Conservation (phyloP, 495 filamentous ascomycete genomes). For the Trichoderma gamsii region DNA sequence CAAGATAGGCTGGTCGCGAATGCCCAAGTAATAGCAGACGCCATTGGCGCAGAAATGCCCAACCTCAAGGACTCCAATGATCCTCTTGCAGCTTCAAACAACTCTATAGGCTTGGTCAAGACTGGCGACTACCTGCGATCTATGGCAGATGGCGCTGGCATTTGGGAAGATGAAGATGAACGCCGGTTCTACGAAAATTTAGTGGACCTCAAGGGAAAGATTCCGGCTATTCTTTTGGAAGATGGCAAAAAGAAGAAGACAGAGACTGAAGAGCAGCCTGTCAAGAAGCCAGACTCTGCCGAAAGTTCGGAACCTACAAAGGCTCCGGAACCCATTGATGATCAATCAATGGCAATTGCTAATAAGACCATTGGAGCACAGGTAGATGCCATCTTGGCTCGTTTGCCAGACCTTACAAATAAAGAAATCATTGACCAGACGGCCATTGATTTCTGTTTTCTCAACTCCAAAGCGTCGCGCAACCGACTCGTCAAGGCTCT, state of each 20-base stretch:
- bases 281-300: conserved; percentile 46
- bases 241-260: conserved; percentile 92
- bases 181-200: conserved; percentile 96
- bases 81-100: conserved; percentile 53
- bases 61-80: conserved; percentile 79
- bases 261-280: conserved; percentile 60
- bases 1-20: conserved; percentile 88
- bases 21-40: conserved; percentile 85
- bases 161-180: conserved; percentile 99
- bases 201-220: conserved; percentile 89
- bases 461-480: conserved; percentile 96
- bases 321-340: conserved; percentile 51
- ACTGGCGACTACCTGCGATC: conserved; percentile 88
- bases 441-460: conserved; percentile 92
- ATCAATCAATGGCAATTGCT: conserved; percentile 86
- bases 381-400: conserved; percentile 82
- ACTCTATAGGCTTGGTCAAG: conserved; percentile 87
- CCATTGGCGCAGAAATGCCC: conserved; percentile 89
- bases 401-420: conserved; percentile 80
- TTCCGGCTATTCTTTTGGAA: conserved; percentile 86
- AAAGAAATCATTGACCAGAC: conserved; percentile 89
- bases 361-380: conserved; percentile 98
- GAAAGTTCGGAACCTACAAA: conserved; percentile 51
- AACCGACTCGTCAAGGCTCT: conserved; percentile 90
- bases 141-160: conserved; percentile 86